phyloP scores from a whole-genome alignment of 371 early-diverging fungal species.

The Lichtheimia ornata region DNA sequence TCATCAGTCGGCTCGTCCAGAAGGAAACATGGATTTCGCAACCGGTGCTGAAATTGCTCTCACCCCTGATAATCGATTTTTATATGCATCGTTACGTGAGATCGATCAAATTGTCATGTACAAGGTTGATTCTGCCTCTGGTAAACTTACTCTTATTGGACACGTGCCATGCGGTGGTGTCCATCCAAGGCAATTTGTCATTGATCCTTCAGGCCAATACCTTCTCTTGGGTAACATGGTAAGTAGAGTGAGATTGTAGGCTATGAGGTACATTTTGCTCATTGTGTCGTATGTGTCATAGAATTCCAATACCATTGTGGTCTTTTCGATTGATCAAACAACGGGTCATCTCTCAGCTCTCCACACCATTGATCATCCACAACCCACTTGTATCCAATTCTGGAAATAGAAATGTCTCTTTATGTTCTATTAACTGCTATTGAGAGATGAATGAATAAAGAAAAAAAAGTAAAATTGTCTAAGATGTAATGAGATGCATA shows the following conservation, averaged over 20 bases:
- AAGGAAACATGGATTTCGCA: constrained; percentile 15
- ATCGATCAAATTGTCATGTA: constrained; percentile 39
- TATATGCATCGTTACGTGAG: constrained; percentile 45
- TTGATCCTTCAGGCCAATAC: constrained; percentile 44
- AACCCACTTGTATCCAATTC: constrained; percentile 47
- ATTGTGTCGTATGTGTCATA: constrained; percentile 7
- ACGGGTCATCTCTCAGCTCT: constrained; percentile 31
- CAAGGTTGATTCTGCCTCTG: constrained; percentile 28
- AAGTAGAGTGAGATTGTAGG: neutral
- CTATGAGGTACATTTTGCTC: too few species aligned
- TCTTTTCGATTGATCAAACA: constrained; percentile 33
- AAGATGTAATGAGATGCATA: too few species aligned
- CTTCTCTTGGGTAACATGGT: constrained; percentile 46
- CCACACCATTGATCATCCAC: constrained; percentile 26
- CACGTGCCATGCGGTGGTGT: constrained; percentile 33
- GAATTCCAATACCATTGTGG: constrained; percentile 39
- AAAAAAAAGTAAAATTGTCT: too few species aligned
- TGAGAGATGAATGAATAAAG: too few species aligned
- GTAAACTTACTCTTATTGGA: constrained; percentile 34
- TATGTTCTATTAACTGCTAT: too few species aligned
- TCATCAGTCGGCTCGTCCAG: constrained; percentile 30
- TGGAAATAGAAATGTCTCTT: constrained; percentile 2
- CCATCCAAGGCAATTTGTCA: constrained; percentile 44
- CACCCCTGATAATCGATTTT: constrained; percentile 33
- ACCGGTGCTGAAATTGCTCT: constrained; percentile 47